Evolutionary conservation across 2,329 filamentous ascomycete species (phyloP), one percentile per base, ranked within the genome.

Genomic region (Alternaria hordeiaustralica): DNA sequence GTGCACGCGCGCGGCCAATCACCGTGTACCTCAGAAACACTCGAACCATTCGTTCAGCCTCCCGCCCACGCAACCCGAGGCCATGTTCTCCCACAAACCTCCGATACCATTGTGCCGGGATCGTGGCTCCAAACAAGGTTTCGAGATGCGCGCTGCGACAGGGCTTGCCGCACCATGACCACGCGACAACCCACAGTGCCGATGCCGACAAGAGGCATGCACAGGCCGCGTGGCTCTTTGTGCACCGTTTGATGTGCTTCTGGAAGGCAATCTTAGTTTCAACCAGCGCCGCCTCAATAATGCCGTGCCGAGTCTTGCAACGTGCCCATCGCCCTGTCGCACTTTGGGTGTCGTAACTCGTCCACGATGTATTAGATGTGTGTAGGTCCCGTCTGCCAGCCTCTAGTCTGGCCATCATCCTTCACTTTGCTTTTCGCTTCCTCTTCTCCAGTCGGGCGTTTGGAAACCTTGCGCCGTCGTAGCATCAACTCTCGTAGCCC

Each of bases 61-160:
- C 28, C 28, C n/a, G 49, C 30, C n/a, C 23, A n/a, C 28, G 13
- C 28, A 21, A 47, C 43, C 60, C 46, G 47, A 59, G 47, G 47
- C 55, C 55, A 49, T 25, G 28, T 20, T 21, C 23, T 62, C 43
- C 13, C 13, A 21, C 8, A 47, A 13, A 30, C 41, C 5, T 50
- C 55, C 47, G 47, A 23, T 44, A 21, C 23, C 41, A 20, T 41
- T n/a, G 30, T 25, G 8, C 26, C 23, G 51, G 60, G 50, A 55
- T 41, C 41, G 45, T 55, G 60, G 21, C 21, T 58, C 55, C 15
- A 60, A 47, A 57, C 49, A 56, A 36, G 55, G 64, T 61, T 65
- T 65, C 62, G 59, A 61, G 41, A 55, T 28, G 25, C n/a, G 50
- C 30, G 47, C n/a, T 66, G 66, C 61, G 53, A 64, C 64, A 44